Evolutionary conservation across 306 rosid genomes (phyloP), one percentile per base, ranked within the genome.

Genomic region (Begonia peltatifolia): DNA sequence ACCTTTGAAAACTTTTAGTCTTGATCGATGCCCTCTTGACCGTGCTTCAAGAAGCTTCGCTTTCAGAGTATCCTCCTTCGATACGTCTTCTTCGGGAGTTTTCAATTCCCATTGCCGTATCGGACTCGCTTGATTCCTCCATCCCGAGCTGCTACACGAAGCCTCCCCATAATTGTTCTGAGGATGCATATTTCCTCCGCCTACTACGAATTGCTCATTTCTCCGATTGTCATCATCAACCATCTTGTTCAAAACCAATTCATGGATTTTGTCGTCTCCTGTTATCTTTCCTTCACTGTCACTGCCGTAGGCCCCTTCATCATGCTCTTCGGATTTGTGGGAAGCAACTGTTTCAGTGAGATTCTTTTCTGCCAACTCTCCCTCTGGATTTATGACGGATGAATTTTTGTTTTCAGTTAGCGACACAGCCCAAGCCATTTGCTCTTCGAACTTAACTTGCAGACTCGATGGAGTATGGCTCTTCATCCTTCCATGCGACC

Each of bases 1-100:
- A 23, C 80, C 74, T 59, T 87, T 81, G 57, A 70, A 65, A 69
- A 73, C 75, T 70, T 81, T 90, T 42, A 65, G 60, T n/a, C 95
- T 82, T 0, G 92, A 69, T 5, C 93, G 63, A 58, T 74, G 82
- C 11, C 93, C 95, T 64, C 79, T 90, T 11, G 93, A 73, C 74
- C 99, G 80, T 65, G 95, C 99, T 74, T 90, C 99, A 9, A 86
- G 77, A 66, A 90, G 99, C 77, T 90, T 90, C 4, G 95, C 94
- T 62, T 83, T 84, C 68, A 90, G 75, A 22, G 84, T 76, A 43
- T 80, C 83, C 52, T 83, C 94, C 81, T 68, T 90, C 30, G 67
- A 63, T 16, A 58, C 58, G 54, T 76, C 90, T 35, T 14, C 67
- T 48, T 68, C 79, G 46, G 80, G 79, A 46, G 79, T 57, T 65